Percentiles rank a stretch among this genome's conserved stretches.
Conservation (phyloP, 805 yeast genomes). For the Saturnispora besseyi region DNA sequence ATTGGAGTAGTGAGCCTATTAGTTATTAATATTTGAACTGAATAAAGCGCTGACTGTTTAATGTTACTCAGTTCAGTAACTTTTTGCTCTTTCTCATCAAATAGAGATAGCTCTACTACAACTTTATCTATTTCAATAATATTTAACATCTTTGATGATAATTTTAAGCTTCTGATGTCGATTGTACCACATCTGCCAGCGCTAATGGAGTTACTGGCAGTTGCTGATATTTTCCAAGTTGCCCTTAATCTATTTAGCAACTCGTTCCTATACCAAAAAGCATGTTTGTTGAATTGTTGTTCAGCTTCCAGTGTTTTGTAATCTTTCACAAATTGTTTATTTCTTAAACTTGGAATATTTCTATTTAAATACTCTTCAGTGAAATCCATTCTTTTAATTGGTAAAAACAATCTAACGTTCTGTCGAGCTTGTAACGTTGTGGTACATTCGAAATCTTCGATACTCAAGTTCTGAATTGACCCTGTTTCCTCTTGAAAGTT, state of each 20-base stretch:
- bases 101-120: conserved; percentile 31
- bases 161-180: conserved; percentile 57
- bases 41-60: conserved; percentile 41
- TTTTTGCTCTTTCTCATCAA: conserved; percentile 11
- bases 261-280: conserved; percentile 76
- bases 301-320: conserved; percentile 47
- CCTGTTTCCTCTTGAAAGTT: conserved; percentile 21
- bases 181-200: conserved; percentile 43
- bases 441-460: conserved; percentile 13
- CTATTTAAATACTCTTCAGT: conserved; percentile 34
- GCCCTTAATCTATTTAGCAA: conserved; percentile 55
- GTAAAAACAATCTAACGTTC: conserved; percentile 53
- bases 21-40: conserved; percentile 38
- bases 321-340: conserved; percentile 62
- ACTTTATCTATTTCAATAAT: conserved; percentile 43
- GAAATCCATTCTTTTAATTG: conserved; percentile 48
- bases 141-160: conserved; percentile 52
- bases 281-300: conserved; percentile 44
- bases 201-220: conserved; percentile 22
- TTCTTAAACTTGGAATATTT: conserved; percentile 62
- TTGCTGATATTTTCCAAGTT: conserved; percentile 42
- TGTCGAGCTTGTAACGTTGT: conserved; percentile 20
- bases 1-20: conserved; percentile 38
- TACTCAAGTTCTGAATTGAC: conserved; percentile 11
- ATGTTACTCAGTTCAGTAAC: conserved; percentile 24